Percentiles rank a stretch among this genome's conserved stretches.
Conservation (phyloP, 805 yeast species). For the Yarrowia hollandica region DNA sequence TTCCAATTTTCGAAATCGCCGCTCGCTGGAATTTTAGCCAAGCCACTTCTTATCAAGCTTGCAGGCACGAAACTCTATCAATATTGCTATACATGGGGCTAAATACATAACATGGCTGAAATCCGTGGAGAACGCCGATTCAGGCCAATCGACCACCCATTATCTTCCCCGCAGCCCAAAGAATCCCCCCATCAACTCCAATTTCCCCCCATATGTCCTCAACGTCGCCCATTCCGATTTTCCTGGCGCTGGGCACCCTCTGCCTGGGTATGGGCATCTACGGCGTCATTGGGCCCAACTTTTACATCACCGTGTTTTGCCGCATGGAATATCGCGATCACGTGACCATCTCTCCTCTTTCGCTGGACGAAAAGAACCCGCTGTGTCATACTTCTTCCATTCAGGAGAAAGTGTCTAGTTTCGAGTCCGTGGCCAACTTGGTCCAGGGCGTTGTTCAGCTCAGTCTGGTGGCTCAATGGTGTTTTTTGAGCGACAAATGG, state of each 20-base stretch:
- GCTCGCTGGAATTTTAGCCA: no score
- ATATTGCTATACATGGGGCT: neutral
- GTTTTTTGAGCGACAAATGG: constrained; percentile 5
- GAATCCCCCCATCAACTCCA: neutral
- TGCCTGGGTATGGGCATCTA: constrained; percentile 20
- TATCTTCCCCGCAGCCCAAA: neutral
- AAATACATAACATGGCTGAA: constrained; percentile 10
- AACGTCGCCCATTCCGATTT: constrained; percentile 14
- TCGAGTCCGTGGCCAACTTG: neutral
- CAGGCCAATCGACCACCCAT: neutral
- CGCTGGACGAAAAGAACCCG: constrained; percentile 24
- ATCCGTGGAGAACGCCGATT: neutral
- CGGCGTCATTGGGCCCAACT: constrained; percentile 22
- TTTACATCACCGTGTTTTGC: constrained; percentile 15
- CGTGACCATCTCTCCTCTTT: neutral
- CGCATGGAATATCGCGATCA: constrained; percentile 1
- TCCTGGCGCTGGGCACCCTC: constrained; percentile 4
- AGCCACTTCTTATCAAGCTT: neutral
- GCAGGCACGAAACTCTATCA: constrained; percentile 3
- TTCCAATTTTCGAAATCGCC: no score
- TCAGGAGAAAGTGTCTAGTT: constrained; percentile 16
- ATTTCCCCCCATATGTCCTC: neutral
- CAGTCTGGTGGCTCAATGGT: constrained; percentile 20
- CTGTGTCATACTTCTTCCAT: constrained; percentile 9
- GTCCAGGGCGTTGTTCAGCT: constrained; percentile 20